phyloP scores from a whole-genome alignment of 1,284 basidiomycete species.

The Ustilago bromivora region DNA sequence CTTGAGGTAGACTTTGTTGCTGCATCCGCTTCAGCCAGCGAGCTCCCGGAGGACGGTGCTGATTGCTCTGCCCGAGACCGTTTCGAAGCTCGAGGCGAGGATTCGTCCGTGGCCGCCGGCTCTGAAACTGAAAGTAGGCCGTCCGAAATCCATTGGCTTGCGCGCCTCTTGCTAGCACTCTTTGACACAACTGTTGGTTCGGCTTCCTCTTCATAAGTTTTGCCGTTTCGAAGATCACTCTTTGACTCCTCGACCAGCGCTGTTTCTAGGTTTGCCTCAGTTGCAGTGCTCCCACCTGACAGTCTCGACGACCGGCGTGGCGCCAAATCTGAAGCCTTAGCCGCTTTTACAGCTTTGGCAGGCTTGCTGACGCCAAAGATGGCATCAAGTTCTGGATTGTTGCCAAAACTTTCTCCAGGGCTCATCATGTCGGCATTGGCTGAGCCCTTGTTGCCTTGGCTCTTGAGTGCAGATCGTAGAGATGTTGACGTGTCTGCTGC shows the following conservation, averaged over 20 bases:
- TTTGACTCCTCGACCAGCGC: slow-evolving; percentile 1
- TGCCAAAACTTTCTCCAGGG: slow-evolving; percentile 32
- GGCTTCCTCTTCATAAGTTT: slow-evolving; percentile 10
- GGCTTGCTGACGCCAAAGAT: slow-evolving; percentile 31
- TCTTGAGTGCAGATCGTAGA: slow-evolving; percentile 7
- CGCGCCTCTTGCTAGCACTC: slow-evolving; percentile 12
- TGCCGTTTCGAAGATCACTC: slow-evolving; percentile 27
- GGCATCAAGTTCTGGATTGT: slow-evolving; percentile 49
- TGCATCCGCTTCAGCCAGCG: not conserved
- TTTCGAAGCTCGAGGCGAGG: slow-evolving; percentile 17
- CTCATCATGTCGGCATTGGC: slow-evolving; percentile 17
- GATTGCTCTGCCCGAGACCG: slow-evolving; percentile 9
- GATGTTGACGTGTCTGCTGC: slow-evolving; percentile 9
- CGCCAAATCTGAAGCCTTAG: not conserved
- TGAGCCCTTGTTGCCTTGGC: slow-evolving; percentile 12
- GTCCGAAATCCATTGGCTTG: slow-evolving; percentile 21
- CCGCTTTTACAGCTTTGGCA: not conserved
- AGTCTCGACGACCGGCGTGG: slow-evolving; percentile 36
- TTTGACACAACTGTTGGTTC: not conserved
- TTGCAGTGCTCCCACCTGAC: slow-evolving; percentile 15
- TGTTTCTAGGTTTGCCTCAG: not conserved
- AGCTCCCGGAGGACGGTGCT: not conserved
- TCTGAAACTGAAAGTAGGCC: not conserved
- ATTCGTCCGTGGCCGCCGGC: not conserved
- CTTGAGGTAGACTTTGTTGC: not conserved